Percentiles rank a stretch among this genome's conserved stretches.
phyloP scores from a whole-genome alignment of 2,329 filamentous ascomycete species.

The Teratosphaeriaceae sp. region DNA sequence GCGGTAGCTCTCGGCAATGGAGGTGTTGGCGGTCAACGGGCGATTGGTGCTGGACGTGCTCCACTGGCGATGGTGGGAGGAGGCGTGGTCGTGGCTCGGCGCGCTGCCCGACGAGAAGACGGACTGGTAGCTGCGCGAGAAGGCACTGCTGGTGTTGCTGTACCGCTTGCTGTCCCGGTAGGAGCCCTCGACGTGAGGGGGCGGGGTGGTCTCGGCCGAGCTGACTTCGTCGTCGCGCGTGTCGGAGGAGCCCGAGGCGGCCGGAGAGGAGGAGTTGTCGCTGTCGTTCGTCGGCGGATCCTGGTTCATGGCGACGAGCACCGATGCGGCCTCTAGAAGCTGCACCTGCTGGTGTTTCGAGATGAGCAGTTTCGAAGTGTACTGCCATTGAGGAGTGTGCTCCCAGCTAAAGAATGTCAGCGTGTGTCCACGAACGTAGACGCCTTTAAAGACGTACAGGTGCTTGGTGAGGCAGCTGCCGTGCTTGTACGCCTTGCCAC shows the following conservation, averaged over 20 bases:
- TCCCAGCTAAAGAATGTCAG: conserved; percentile 69
- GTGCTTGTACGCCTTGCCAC: conserved; percentile 99
- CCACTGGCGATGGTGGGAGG: conserved; percentile 60
- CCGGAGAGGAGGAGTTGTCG: conserved; percentile 79
- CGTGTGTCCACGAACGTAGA: too few relatives aligned
- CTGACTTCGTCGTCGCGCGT: conserved; percentile 65
- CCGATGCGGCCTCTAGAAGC: conserved; percentile 92
- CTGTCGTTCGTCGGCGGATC: conserved; percentile 62
- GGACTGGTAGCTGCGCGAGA: conserved; percentile 78
- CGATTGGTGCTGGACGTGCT: conserved; percentile 64
- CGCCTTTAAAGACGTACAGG: conserved; percentile 65
- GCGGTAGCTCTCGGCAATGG: conserved; percentile 58
- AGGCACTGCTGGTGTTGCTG: conserved; percentile 43
- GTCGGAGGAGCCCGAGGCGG: conserved; percentile 74
- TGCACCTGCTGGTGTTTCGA: conserved; percentile 99
- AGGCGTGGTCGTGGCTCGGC: conserved; percentile 48
- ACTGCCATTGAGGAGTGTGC: conserved; percentile 96
- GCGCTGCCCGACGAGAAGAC: conserved; percentile 47
- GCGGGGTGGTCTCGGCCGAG: conserved; percentile 88
- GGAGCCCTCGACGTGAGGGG: conserved; percentile 65
- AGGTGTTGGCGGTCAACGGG: conserved; percentile 62
- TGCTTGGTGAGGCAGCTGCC: conserved; percentile 99
- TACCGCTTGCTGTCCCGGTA: conserved; percentile 33
- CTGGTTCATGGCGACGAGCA: conserved; percentile 82
- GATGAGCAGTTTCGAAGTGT: conserved; percentile 94